Conservation (phyloP, 176 grass and related monocot species). For the Alloteropsis semialata region DNA sequence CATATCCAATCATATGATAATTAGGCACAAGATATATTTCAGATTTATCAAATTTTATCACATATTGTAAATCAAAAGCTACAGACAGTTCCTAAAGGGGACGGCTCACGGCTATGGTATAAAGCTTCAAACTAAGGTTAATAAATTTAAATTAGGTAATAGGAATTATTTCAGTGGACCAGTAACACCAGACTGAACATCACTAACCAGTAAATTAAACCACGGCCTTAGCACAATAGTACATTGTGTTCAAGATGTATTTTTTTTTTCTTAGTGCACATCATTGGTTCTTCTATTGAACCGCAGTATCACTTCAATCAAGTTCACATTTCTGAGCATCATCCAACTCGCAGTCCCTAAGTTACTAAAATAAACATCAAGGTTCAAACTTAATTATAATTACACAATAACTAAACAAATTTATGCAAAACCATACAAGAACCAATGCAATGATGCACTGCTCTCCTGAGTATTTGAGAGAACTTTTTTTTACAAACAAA, state of each 20-base stretch:
- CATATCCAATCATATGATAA: not conserved
- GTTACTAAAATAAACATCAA: not conserved
- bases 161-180: not conserved
- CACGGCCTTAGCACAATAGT: not conserved
- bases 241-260: not conserved
- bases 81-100: not conserved
- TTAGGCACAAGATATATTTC: not conserved
- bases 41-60: not conserved
- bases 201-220: not conserved
- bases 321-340: not conserved
- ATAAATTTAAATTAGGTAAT: not conserved
- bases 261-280: constrained; percentile 2
- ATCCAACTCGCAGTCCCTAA: not conserved
- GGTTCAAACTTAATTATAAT: not conserved
- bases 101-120: not conserved
- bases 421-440: constrained; percentile 5
- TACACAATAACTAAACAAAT: not conserved
- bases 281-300: not conserved
- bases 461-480: too few relatives aligned
- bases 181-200: not conserved
- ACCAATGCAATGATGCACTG: not conserved
- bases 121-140: not conserved
- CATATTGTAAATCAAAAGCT: not conserved
- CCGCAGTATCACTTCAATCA: not conserved
- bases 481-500: too few relatives aligned